phyloP scores from a whole-genome alignment of 257 asterid species.

The Solanum chilense region DNA sequence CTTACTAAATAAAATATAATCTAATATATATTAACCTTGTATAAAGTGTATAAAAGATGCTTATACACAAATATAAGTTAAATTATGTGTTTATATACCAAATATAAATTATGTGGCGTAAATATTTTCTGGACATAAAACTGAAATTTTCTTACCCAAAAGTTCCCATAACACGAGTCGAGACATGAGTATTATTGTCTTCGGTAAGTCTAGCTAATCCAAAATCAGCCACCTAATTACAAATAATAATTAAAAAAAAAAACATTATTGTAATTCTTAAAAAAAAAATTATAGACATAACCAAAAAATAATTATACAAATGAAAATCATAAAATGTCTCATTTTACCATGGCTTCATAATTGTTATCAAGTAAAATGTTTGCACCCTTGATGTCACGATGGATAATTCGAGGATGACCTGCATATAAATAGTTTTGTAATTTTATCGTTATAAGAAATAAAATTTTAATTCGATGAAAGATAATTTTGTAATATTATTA shows the following conservation, averaged over 20 bases:
- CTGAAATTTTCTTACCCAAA: constrained; percentile 41
- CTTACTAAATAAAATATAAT: no score
- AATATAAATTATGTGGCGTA: no score
- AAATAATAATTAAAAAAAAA: background rate
- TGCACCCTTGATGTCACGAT: constrained; percentile 41
- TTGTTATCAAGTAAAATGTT: constrained; percentile 37
- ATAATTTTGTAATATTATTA: background rate
- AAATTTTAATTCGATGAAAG: background rate
- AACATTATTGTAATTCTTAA: background rate
- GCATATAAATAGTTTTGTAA: background rate
- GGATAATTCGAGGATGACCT: constrained; percentile 46
- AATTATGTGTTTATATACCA: no score
- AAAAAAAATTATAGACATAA: background rate
- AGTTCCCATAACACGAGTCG: constrained; percentile 96
- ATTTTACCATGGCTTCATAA: constrained; percentile 39
- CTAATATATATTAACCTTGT: no score
- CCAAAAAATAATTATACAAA: background rate
- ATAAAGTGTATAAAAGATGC: background rate
- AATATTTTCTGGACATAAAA: no score
- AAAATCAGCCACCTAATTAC: constrained; percentile 76
- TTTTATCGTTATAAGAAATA: no score
- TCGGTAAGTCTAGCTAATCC: constrained; percentile 87
- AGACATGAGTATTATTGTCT: constrained; percentile 73
- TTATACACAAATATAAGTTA: no score
- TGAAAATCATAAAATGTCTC: background rate